phyloP scores from a whole-genome alignment of 2,329 filamentous ascomycete genomes.

The Diplodia mutila region DNA sequence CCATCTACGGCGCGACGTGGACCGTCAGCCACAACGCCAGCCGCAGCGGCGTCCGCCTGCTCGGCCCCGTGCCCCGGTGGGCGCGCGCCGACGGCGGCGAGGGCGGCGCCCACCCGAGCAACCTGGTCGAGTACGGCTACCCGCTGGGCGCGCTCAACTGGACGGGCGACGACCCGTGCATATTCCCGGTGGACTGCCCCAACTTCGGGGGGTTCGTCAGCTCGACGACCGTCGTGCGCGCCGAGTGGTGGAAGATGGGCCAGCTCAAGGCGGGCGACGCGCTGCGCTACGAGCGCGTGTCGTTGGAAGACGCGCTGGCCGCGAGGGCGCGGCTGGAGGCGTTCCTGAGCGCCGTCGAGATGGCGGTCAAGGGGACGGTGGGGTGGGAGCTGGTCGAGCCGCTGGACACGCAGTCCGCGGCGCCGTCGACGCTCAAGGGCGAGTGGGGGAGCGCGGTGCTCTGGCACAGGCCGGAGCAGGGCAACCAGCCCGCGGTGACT shows the following conservation, averaged over 20 bases:
- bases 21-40: conserved; percentile 65
- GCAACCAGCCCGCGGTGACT: conserved; percentile 33
- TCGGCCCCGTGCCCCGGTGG: conserved; percentile 63
- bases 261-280: conserved; percentile 64
- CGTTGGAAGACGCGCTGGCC: conserved; percentile 56
- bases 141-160: conserved; percentile 62
- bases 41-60: conserved; percentile 62
- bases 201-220: conserved; percentile 65
- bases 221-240: conserved; percentile 59
- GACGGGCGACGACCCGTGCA: conserved; percentile 64
- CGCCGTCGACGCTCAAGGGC: conserved; percentile 15
- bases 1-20: conserved; percentile 62
- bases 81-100: conserved; percentile 64
- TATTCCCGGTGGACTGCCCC: conserved; percentile 63
- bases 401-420: conserved; percentile 13
- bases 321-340: conserved; percentile 48
- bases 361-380: conserved; percentile 38
- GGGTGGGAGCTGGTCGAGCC: conserved; percentile 5
- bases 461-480: conserved; percentile 35
- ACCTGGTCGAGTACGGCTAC: conserved; percentile 59
- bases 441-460: conserved; percentile 33
- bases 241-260: conserved; percentile 65
- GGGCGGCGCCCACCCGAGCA: conserved; percentile 65
- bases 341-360: conserved; percentile 51
- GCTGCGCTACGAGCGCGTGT: conserved; percentile 55